Evolutionary conservation across 176 grass and related monocot genomes (phyloP).

Genomic region (Canna indica): DNA sequence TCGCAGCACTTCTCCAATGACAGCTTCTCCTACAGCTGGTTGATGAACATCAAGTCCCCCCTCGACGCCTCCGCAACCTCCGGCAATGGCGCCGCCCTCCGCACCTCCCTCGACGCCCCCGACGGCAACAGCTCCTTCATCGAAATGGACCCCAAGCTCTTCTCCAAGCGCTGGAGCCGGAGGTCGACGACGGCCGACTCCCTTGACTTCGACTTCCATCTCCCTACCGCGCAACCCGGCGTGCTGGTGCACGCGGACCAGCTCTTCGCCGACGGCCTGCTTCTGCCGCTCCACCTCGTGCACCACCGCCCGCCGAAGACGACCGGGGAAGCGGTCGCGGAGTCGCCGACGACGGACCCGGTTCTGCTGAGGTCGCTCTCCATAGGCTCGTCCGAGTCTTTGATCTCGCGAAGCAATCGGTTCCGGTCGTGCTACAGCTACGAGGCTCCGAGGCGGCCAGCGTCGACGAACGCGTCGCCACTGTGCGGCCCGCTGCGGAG

Average conservation of each 20-base stretch:
- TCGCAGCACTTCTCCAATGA: constrained; percentile 19
- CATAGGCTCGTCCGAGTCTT: constrained; percentile 19
- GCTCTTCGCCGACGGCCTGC: constrained; percentile 39
- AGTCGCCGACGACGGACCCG: background rate
- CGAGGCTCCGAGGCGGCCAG: background rate
- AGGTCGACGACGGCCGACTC: background rate
- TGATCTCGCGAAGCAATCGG: constrained; percentile 20
- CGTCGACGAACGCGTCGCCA: constrained; percentile 9
- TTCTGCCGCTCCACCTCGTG: constrained; percentile 24
- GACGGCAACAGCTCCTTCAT: constrained; percentile 1
- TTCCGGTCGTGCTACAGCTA: background rate
- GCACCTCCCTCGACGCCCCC: background rate
- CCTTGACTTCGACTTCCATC: constrained; percentile 24
- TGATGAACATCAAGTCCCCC: constrained; percentile 10
- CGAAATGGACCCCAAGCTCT: constrained; percentile 2
- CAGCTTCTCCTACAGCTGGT: constrained; percentile 49
- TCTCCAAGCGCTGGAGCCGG: background rate
- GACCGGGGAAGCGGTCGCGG: too few relatives aligned
- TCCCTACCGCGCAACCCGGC: background rate
- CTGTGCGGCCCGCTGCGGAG: background rate
- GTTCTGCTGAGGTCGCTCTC: constrained; percentile 11
- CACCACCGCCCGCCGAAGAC: background rate
- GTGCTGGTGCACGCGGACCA: constrained; percentile 33
- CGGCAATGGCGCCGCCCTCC: background rate
- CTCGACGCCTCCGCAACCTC: background rate